Conservation (phyloP, 2,329 filamentous ascomycete genomes). For the Talaromyces sp. region DNA sequence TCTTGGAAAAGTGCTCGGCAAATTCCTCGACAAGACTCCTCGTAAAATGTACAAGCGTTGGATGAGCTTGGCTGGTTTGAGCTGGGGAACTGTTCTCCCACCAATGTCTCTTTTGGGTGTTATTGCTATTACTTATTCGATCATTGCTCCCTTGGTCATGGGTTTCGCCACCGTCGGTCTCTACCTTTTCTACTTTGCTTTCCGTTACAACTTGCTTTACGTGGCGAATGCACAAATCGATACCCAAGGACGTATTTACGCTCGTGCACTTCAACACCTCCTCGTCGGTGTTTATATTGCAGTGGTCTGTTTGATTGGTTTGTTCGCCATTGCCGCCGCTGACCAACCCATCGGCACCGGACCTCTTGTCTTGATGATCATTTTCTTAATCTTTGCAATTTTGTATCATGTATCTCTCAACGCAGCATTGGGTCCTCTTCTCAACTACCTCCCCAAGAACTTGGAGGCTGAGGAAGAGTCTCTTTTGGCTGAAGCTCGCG, state of each 20-base stretch:
- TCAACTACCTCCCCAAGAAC: conserved; percentile 77
- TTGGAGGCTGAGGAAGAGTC: conserved; percentile 58
- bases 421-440: conserved; percentile 68
- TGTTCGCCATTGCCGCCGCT: conserved; percentile 69
- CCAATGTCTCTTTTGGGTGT: conserved; percentile 77
- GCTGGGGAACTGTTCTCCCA: conserved; percentile 81
- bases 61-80: conserved; percentile 67
- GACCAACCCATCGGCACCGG: conserved; percentile 61
- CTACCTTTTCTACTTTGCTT: conserved; percentile 78
- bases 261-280: conserved; percentile 81
- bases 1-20: conserved; percentile 70
- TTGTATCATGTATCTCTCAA: conserved; percentile 73
- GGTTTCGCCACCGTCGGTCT: conserved; percentile 78
- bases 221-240: conserved; percentile 79
- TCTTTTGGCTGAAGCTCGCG: conserved; percentile 37
- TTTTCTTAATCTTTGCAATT: conserved; percentile 70
- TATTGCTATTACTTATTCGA: conserved; percentile 80
- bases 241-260: conserved; percentile 83
- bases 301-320: conserved; percentile 76
- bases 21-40: conserved; percentile 71
- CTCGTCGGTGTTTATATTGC: conserved; percentile 80
- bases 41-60: conserved; percentile 76
- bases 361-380: conserved; percentile 71
- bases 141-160: conserved; percentile 80
- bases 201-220: conserved; percentile 86